Base-by-base conservation (phyloP, 495 filamentous ascomycete species). In the Podospora comata region DNA sequence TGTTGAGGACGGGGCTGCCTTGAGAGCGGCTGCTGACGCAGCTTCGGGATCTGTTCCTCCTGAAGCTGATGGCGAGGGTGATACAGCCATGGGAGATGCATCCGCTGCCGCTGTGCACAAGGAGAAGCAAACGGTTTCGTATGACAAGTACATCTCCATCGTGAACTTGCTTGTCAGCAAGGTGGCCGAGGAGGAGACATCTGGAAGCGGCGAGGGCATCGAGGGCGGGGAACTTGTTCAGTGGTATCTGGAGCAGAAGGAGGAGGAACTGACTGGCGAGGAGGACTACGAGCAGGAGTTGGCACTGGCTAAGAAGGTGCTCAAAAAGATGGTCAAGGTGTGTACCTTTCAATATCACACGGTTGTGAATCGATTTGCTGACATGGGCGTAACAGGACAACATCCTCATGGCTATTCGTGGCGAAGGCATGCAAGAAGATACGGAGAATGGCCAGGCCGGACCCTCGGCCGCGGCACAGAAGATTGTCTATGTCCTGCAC, bases 301-400 rank as follows among this genome's bases (percentile, higher is more conserved):
- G 74, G 84, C 82, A 19, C 75, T 98, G 65, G 89, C 88, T n/a
- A 85, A 81, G 74, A 97, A 97, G 85, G 94, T 98, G 70, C 75
- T 98, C 68, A 97, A 90, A 87, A 88, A 93, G 76, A 96, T 97
- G 90, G 90, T 97, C 71, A 97, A 94, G 92, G 93, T 96, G 81
- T 73, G 87, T 85, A 62, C 34, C 39, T 32, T 57, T n/a, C 59
- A 20, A 16, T 63, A 18, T 48, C 23, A 13, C 39, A 11, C 16
- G 19, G 15, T 4, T 60, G 15, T 53, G 15, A 44, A n/a, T 62
- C 67, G 34, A 61, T 4, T 30, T 5, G 62, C 71, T 78, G 65
- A 78, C 64, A n/a, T 30, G 54, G 20, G 9, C 0, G 19, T 30
- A 28, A 59, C 71, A 96, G 92, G 93, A 97, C 73, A 93, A 95